phyloP scores from a whole-genome alignment of 2,329 filamentous ascomycete genomes.

The Ophiostoma montium region DNA sequence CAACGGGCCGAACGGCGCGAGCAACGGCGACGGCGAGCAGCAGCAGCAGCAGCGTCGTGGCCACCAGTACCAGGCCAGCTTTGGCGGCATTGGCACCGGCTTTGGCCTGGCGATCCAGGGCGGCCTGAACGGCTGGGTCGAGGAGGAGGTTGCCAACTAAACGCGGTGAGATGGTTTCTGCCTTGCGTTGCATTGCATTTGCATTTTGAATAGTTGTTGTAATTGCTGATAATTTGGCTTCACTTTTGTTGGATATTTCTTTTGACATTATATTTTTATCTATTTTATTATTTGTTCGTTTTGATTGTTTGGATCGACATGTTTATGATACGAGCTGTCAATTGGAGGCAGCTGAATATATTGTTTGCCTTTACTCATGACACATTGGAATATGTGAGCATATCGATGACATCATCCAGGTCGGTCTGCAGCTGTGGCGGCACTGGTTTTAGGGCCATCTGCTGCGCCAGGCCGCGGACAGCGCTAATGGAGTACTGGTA shows the following conservation, averaged over 20 bases:
- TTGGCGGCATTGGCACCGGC: slow-evolving; percentile 42
- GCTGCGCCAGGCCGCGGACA: slow-evolving; percentile 31
- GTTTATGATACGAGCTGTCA: background rate
- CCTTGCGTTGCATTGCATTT: background rate
- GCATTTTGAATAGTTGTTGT: slow-evolving; percentile 23
- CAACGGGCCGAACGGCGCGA: slow-evolving; percentile 32
- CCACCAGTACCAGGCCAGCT: slow-evolving; percentile 53
- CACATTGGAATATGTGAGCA: too few relatives aligned
- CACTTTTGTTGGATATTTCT: background rate
- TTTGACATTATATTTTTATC: background rate
- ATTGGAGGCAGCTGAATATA: background rate
- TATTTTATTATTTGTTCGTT: background rate
- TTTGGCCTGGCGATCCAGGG: slow-evolving; percentile 49
- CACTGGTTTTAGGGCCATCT: background rate
- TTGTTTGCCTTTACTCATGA: too few relatives aligned
- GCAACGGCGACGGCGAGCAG: slow-evolving; percentile 19
- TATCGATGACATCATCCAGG: slow-evolving; percentile 14
- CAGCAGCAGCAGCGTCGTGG: slow-evolving; percentile 38
- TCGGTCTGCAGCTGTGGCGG: slow-evolving; percentile 4
- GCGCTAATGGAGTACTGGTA: slow-evolving; percentile 38
- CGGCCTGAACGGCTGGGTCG: slow-evolving; percentile 52
- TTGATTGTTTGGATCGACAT: background rate
- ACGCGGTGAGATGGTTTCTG: slow-evolving; percentile 8
- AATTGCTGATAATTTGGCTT: slow-evolving; percentile 19
- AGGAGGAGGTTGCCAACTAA: slow-evolving; percentile 51